Conservation (phyloP, 2,329 filamentous ascomycete species). For the Graphiopsis chlorocephala region DNA sequence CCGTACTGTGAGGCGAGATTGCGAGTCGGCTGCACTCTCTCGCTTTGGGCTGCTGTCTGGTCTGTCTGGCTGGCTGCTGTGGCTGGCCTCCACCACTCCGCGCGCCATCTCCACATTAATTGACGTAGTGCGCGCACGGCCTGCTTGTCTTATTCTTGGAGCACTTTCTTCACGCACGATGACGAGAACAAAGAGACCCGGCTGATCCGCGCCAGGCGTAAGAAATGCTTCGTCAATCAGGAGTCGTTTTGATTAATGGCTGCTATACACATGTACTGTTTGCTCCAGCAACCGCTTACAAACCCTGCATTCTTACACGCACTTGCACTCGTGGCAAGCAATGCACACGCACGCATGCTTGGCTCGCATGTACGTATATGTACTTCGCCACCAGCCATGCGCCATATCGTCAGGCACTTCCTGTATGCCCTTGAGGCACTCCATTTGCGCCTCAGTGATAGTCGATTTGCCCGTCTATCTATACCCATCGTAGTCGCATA, state of each 20-base stretch:
- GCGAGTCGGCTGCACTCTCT: not conserved
- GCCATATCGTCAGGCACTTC: not conserved
- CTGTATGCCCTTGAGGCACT: not conserved
- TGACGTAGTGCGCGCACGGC: not conserved
- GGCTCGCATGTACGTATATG: not conserved
- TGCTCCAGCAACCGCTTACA: not conserved
- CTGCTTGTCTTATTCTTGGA: not conserved
- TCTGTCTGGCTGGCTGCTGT: not conserved
- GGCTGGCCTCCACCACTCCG: not conserved
- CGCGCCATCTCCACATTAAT: not conserved
- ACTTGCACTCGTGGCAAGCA: not conserved
- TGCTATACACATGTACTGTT: slow-evolving; percentile 4
- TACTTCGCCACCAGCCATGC: slow-evolving; percentile 1
- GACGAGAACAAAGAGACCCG: not conserved
- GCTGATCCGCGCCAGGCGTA: no score
- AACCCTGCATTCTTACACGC: not conserved
- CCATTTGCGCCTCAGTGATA: not conserved
- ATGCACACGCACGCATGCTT: slow-evolving; percentile 2
- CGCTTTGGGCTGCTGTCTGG: not conserved
- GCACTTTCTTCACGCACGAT: slow-evolving; percentile 2
- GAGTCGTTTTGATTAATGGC: not conserved
- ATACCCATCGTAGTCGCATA: not conserved
- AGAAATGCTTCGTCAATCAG: not conserved
- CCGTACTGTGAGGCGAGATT: not conserved
- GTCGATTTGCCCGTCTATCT: not conserved